Base-by-base conservation (phyloP, 768 basidiomycete species). In the Pluteus cervinus region DNA sequence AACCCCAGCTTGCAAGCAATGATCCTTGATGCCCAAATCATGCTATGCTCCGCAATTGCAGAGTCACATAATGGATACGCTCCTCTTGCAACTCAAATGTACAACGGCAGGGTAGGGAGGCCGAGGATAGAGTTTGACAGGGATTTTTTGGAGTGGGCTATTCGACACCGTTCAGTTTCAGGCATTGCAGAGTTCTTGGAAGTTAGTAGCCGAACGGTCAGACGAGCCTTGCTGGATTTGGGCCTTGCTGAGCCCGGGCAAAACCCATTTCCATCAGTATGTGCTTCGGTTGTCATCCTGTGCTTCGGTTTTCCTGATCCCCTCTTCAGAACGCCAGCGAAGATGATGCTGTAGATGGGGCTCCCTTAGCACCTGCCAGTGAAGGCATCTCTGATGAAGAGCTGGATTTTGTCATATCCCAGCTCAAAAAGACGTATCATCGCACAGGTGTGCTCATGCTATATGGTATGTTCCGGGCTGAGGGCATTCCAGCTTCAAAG, bases 381-480 rank as follows among this genome's bases (percentile, higher is more conserved):
- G 9, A 11, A 9, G 21, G 29, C 33, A 5, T 24, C 35, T n/a
- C 23, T 46, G n/a, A 12, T 17, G 29, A 44, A 4, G 36, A 39
- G 11, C 34, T 51, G 10, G 52, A 53, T 24, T 4, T 25, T 5
- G 9, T 50, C 7, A 14, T 52, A 5, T 4, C 35, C 3, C 41
- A 32, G 4, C 33, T 50, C 4, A 40, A 36, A 6, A 18, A 28
- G 3, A 41, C 45, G 29, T 52, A 34, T 34, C 38, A 37, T 7
- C 37, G 37, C 8, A 41, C 45, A 2, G 50, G 50, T 8, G 36
- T 49, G 5, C 25, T 26, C 7, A 54, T 51, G 42, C 32, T 54
- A 5, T 36, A 54, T 36, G 52, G 52, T 3, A 45, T 49, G 45
- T 36, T 54, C 6, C 30, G 44, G 7, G 29, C 44, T 5, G 36